These are phyloP conservation scores for Zizania palustris DNA, from an alignment of 202 grass and related monocot genomes.

Conservation along the genomic window DNA sequence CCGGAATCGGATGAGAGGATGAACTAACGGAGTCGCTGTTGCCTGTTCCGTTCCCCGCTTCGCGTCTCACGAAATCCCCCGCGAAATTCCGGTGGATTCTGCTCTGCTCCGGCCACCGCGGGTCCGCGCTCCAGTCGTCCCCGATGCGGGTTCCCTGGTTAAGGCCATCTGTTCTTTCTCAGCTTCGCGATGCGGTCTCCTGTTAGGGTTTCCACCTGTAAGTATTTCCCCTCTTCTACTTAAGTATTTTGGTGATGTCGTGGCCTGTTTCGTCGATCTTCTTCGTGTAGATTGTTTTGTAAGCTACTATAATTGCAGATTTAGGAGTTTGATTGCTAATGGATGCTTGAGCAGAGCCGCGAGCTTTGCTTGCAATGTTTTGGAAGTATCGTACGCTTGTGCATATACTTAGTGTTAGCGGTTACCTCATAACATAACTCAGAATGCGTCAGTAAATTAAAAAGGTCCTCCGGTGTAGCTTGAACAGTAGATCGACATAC, in stretches of 20 bases:
- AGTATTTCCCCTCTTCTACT: neutral
- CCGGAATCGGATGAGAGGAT: neutral
- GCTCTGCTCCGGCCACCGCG: neutral
- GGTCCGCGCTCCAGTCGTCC: neutral
- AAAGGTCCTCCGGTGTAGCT: neutral
- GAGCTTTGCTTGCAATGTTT: neutral
- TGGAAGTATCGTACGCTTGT: no score
- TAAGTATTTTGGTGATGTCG: neutral
- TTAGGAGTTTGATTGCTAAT: neutral
- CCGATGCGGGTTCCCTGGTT: neutral
- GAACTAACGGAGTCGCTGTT: no score
- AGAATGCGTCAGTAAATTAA: neutral
- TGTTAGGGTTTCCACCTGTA: conserved; percentile 35
- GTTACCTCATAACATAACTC: neutral
- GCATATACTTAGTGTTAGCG: neutral
- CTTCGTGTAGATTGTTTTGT: neutral
- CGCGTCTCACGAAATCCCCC: neutral
- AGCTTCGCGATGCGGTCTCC: neutral
- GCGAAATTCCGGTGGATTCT: neutral
- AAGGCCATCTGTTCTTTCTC: neutral
- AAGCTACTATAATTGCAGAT: neutral
- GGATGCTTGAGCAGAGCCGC: neutral
- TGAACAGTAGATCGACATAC: neutral
- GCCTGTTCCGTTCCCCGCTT: no score
- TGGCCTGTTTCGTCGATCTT: neutral